Evolutionary conservation across 1,284 basidiomycete species (phyloP), one percentile per base, ranked within the genome.

Genomic region (Cystobasidium sp.): DNA sequence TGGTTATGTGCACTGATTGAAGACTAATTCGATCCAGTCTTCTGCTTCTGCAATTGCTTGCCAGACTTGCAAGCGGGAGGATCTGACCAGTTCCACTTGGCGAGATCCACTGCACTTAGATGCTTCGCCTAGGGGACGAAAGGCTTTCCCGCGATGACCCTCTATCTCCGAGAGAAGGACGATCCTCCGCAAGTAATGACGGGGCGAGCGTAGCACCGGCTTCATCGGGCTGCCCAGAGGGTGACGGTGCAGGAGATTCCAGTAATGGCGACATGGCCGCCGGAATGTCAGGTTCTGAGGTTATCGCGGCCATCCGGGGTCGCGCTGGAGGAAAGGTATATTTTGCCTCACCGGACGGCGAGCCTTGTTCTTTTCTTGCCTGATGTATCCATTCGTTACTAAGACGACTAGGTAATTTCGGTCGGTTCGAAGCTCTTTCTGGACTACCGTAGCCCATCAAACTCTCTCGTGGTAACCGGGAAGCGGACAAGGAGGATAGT

Each of bases 371-470:
- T 41, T 12, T 10, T 14, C 43, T 24, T 16, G 20, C 9, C 43
- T 53, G 64, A 1, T 66, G 64, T 6, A 66, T 20, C 64, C 64
- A 66, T 41, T 66, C 64, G 51, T 66, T 66, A 31, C 64, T 66
- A 16, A 66, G 64, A 20, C 64, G 22, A 44, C 64, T 66, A 14
- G 64, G 64, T 6, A 66, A 49, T n/a, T 66, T 66, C 18, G 64
- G 64, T 16, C 64, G 47, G 22, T 20, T 51, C 12, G 41, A 18
- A 9, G 61, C 22, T 10, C 44, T 37, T 18, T 53, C 49, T 6
- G 64, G 39, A 43, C 49, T 53, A 31, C 64, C 51, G 51, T 66
- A 66, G 5, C 31, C 47, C 10, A 66, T 20, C 49, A 66, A 18
- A 20, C 53, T 47, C 51, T 66, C 64, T 1, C 64, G 64, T 39